Base-by-base conservation (phyloP, 495 filamentous ascomycete genomes). In the Evernia prunastri region DNA sequence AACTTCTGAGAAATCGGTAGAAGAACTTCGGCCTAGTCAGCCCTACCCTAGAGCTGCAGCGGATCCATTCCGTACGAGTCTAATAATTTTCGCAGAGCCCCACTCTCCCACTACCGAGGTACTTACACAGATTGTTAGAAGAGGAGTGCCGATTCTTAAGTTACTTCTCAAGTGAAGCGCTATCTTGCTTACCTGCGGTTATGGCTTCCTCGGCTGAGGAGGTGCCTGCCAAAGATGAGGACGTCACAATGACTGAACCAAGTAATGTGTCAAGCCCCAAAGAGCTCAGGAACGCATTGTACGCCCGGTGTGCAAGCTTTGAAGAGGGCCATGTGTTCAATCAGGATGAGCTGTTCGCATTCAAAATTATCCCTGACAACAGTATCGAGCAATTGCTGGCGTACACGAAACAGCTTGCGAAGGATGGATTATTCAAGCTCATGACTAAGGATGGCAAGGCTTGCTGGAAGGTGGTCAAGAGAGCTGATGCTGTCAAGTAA, bases 401-500 rank as follows among this genome's bases (percentile, higher is more conserved):
- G 63, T 83, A 85, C 63, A 79, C 86, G 58, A 85, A 89, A 73
- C 72, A 74, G 27, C 78, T 91, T 49, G 79, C 83, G 43, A 77
- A 88, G 65, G 86, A 90, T 69, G 86, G 85, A 69, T 77, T 90
- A 33, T 84, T 92, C 63, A 84, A 85, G 47, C 78, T 85, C 17
- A 79, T 82, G 39, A 77, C 75, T 49, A 77, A 79, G 66, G 80
- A 80, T 63, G 80, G 80, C 51, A 80, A 73, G 20, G 63, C 89
- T 33, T 83, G 81, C 62, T 92, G 88, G 88, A 80, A 80, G 72
- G 75, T 87, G 61, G 84, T 88, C 60, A 81, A 82, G 47, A 76
- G 79, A 58, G 86, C 86, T 64, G 87, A 90, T 71, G 88, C 88
- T 58, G 82, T 85, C 70, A 89, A 88, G 86, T 90, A 79, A 80